Conservation (phyloP, 345 rosid species). For the Rhodamnia rubescens region DNA sequence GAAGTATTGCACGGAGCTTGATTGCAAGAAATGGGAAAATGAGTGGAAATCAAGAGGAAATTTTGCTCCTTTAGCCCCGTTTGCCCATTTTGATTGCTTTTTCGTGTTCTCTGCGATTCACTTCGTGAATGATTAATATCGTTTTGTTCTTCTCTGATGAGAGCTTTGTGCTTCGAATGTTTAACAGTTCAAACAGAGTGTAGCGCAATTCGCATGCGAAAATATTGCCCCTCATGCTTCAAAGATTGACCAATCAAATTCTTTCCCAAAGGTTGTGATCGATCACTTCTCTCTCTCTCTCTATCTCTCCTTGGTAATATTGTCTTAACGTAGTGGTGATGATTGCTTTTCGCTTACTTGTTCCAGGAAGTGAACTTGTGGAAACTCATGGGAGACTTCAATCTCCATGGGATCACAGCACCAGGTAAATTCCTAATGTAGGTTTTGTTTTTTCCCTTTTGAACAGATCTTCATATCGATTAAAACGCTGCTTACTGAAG, state of each 20-base stretch:
- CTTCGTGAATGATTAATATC: neutral
- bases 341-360: neutral
- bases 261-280: conserved; percentile 62
- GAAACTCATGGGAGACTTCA: conserved; percentile 93
- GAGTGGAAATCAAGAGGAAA: neutral
- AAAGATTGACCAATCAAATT: conserved; percentile 57
- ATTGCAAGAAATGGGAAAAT: neutral
- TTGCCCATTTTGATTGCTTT: neutral
- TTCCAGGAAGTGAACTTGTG: conserved; percentile 75
- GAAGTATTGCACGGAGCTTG: neutral
- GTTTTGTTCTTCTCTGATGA: neutral
- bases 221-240: conserved; percentile 70
- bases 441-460: neutral
- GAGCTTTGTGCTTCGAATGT: neutral
- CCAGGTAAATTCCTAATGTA: conserved; percentile 37
- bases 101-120: neutral
- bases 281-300: neutral
- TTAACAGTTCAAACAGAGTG: conserved; percentile 82
- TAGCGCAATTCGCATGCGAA: conserved; percentile 70
- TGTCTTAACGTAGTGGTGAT: neutral
- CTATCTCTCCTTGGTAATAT: neutral
- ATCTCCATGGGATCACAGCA: conserved; percentile 88
- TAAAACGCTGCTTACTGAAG: neutral
- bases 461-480: neutral
- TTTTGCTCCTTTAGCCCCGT: neutral